Evolutionary conservation across 2,329 filamentous ascomycete species (phyloP).

Genomic region (Trichoderma oligosporum): DNA sequence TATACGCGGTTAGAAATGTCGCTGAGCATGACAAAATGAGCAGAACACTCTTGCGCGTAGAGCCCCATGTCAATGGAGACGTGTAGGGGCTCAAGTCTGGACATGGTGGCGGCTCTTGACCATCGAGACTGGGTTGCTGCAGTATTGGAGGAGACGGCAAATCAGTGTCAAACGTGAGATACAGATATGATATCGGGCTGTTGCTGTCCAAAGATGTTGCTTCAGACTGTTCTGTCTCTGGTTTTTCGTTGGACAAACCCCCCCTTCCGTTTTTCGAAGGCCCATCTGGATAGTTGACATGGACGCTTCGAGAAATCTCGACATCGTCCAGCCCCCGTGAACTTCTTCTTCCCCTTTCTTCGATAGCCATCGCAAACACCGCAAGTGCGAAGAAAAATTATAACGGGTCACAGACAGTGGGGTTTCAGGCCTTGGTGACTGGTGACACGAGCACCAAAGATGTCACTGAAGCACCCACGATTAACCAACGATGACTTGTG

Average conservation of each 20-base stretch:
- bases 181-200: slow-evolving; percentile 37
- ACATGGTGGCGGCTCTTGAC: slow-evolving; percentile 46
- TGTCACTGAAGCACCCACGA: neutral
- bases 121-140: slow-evolving; percentile 19
- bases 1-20: slow-evolving; percentile 74
- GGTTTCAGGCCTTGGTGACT: neutral
- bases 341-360: neutral
- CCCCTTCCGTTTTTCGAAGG: neutral
- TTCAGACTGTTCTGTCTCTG: neutral
- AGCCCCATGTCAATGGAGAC: slow-evolving; percentile 72
- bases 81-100: slow-evolving; percentile 64
- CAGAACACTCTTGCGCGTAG: slow-evolving; percentile 63
- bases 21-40: slow-evolving; percentile 72
- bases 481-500: neutral
- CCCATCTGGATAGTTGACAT: neutral
- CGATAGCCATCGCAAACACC: neutral
- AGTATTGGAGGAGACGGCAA: slow-evolving; percentile 32
- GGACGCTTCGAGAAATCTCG: neutral
- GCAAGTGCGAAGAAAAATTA: neutral
- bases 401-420: too few species aligned
- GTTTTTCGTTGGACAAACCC: slow-evolving; percentile 4
- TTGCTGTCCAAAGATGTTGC: slow-evolving; percentile 13
- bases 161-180: slow-evolving; percentile 40
- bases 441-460: neutral
- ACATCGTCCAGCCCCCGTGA: neutral